Evolutionary conservation across 768 basidiomycete species (phyloP), one percentile per base, ranked within the genome.

Genomic region (Russula compacta): DNA sequence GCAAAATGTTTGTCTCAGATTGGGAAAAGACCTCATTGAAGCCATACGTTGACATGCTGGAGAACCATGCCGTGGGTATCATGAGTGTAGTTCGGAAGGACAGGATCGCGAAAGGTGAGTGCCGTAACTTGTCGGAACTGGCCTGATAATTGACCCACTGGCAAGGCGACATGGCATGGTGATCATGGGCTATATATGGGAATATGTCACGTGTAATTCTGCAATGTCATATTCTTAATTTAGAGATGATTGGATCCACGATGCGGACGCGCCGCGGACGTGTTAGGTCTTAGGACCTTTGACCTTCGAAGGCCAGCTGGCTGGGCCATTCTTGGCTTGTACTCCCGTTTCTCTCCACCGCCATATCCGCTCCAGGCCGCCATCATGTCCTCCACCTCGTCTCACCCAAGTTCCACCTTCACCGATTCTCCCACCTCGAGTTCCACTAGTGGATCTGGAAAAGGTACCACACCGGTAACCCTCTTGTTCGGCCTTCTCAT

Each of bases 21-120:
- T 97, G 92, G 89, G 83, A 88, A 66, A 81, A 82, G 58, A 98
- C 97, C 15, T 89, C 89, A 5, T 73, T 99, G 61, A 89, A 83
- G 69, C 87, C 87, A 21, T 98, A 95, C 67, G 84, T 99, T 44
- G 88, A 95, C 48, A 82, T 97, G 77, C 73, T 98, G 65, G 90
- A 98, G 61, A 79, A 79, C 68, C 92, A 98, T 70, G 80, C 77
- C 14, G 60, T 71, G 39, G 68, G 70, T 35, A 70, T 87, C 33
- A 82, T 86, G 82, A 77, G 80, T n/a, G 79, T 82, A 62, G 77
- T 78, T 49, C 72, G 83, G 64, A 75, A 69, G 59, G 74, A 73
- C 46, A 84, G 81, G 68, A 76, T 79, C 42, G 78, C 74, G 48
- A 69, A 71, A 71, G 77, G 76, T 76, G 53, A 53, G 69, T 67